Conservation (phyloP, 192 early-diverging fungal genomes). For the Fimicolochytrium jonesii region DNA sequence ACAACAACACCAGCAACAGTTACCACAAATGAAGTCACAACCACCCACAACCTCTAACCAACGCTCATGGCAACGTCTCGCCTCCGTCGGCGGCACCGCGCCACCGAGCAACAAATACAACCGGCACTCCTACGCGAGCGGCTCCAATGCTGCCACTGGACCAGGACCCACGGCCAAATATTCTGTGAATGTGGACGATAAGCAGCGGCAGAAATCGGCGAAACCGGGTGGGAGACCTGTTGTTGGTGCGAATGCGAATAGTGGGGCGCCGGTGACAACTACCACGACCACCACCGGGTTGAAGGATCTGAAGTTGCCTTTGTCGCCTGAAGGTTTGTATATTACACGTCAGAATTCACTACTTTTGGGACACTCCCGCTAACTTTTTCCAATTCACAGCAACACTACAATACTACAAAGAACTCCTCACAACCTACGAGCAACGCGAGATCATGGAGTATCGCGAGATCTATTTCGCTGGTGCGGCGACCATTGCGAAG, state of each 20-base stretch:
- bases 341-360: not conserved
- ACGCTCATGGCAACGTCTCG: no score
- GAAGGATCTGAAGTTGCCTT: conserved; percentile 33
- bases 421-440: conserved; percentile 75
- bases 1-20: no score
- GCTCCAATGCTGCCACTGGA: not conserved
- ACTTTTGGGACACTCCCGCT: not conserved
- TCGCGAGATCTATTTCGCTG: conserved; percentile 84
- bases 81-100: no score
- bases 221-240: not conserved
- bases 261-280: not conserved
- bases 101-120: no score
- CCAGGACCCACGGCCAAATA: not conserved
- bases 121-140: not conserved
- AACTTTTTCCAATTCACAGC: conserved; percentile 13
- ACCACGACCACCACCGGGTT: not conserved
- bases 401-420: conserved; percentile 39
- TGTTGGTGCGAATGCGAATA: not conserved
- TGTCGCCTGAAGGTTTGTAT: conserved; percentile 36
- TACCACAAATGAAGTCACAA: no score
- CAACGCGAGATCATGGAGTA: conserved; percentile 80
- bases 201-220: not conserved
- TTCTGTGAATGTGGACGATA: no score
- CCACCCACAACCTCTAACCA: no score
- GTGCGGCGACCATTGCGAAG: conserved; percentile 55